These are phyloP conservation scores for Pseudonitzschia multiseries DNA, from an alignment of 108 stramenopile species.

Conservation along the genomic window DNA sequence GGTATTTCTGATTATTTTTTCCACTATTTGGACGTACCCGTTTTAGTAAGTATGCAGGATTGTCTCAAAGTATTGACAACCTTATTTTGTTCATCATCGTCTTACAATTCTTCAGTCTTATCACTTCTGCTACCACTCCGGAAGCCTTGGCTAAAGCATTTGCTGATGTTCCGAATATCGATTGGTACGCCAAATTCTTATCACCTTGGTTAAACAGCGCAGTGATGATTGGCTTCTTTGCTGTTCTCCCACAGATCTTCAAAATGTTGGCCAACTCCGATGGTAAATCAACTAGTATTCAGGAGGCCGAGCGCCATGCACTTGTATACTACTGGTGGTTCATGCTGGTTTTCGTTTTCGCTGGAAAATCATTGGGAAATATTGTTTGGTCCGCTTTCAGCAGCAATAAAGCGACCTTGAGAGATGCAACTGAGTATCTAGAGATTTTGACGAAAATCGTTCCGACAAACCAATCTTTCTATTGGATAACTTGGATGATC, in stretches of 20 bases:
- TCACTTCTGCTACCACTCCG: constrained; percentile 3
- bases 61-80: background rate
- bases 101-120: background rate
- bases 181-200: background rate
- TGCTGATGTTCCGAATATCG: background rate
- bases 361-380: constrained; percentile 59
- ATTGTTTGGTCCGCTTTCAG: constrained; percentile 39
- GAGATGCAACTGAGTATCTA: constrained; percentile 5
- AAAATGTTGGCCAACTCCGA: constrained; percentile 85
- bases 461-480: constrained; percentile 21
- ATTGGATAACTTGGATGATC: constrained; percentile 74
- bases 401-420: background rate
- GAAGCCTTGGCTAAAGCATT: background rate
- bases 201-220: background rate
- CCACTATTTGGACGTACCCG: constrained; percentile 74
- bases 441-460: constrained; percentile 14
- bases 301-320: constrained; percentile 61
- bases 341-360: constrained; percentile 75
- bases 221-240: constrained; percentile 12
- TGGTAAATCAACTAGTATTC: constrained; percentile 60
- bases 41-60: constrained; percentile 35
- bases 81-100: background rate
- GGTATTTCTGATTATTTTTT: constrained; percentile 53
- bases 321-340: constrained; percentile 85
- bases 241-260: constrained; percentile 78